phyloP scores from a whole-genome alignment of 345 rosid species.

The Barbarea vulgaris region DNA sequence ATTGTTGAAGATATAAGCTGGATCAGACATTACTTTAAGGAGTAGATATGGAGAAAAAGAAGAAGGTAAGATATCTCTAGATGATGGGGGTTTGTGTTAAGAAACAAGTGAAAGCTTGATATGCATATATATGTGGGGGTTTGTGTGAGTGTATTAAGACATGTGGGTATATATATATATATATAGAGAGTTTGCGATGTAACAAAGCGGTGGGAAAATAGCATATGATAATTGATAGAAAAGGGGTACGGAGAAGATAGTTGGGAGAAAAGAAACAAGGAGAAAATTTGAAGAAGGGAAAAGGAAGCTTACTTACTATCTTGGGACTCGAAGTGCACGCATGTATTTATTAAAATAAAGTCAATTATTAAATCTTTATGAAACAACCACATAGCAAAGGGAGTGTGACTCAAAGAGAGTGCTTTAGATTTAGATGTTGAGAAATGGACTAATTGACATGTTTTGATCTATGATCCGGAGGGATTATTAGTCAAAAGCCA shows the following conservation, averaged over 20 bases:
- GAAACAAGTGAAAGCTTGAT: conserved; percentile 36
- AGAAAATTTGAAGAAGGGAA: conserved; percentile 38
- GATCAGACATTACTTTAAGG: conserved; percentile 62
- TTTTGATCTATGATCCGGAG: neutral
- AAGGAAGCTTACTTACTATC: conserved; percentile 39
- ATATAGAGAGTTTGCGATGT: conserved; percentile 47
- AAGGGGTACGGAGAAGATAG: conserved; percentile 37
- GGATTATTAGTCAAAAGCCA: neutral
- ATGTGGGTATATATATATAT: conserved; percentile 37
- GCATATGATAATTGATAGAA: conserved; percentile 38
- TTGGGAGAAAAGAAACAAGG: conserved; percentile 30
- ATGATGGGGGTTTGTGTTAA: conserved; percentile 28
- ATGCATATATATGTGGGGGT: conserved; percentile 24
- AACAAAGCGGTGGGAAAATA: conserved; percentile 48
- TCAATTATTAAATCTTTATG: conserved; percentile 23
- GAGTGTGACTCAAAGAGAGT: neutral
- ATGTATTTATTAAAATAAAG: conserved; percentile 19
- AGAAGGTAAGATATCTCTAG: conserved; percentile 19
- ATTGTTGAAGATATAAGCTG: conserved; percentile 53
- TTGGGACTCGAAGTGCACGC: conserved; percentile 54
- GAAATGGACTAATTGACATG: neutral
- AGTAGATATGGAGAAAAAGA: conserved; percentile 22
- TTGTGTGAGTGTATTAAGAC: conserved; percentile 23
- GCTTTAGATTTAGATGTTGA: neutral
- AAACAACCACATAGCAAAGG: conserved; percentile 16